Evolutionary conservation across 139 green algal species (phyloP).

Genomic region (Closterium sp.): DNA sequence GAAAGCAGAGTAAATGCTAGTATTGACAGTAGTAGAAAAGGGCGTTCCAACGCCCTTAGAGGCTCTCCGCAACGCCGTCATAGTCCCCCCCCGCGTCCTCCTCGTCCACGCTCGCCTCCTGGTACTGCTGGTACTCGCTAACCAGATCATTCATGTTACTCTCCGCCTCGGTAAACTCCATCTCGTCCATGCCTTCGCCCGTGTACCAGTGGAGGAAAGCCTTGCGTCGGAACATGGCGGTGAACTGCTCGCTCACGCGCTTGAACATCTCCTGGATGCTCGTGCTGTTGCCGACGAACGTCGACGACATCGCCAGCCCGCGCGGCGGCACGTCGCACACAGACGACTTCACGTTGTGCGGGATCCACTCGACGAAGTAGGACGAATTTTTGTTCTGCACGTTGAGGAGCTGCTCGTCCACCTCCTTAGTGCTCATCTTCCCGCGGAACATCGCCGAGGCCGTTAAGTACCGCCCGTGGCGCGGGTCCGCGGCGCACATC

Average conservation of each 20-base stretch:
- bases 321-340: constrained; percentile 96
- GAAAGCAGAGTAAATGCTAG: background rate
- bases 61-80: no score
- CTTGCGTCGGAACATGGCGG: constrained; percentile 98
- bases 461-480: constrained; percentile 97
- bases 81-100: background rate
- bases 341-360: constrained; percentile 98
- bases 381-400: constrained; percentile 99
- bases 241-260: constrained; percentile 95
- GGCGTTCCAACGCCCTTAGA: background rate
- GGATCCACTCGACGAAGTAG: constrained; percentile 99
- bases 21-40: background rate
- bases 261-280: constrained; percentile 87
- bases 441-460: constrained; percentile 94
- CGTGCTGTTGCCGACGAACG: constrained; percentile 95
- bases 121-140: constrained; percentile 98
- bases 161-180: constrained; percentile 99
- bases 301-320: constrained; percentile 95
- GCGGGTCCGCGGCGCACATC: constrained; percentile 99
- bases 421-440: constrained; percentile 96
- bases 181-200: constrained; percentile 99
- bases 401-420: constrained; percentile 99
- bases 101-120: constrained; percentile 87
- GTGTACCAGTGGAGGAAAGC: constrained; percentile 99
- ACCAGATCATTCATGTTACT: constrained; percentile 98